Evolutionary conservation across 2,329 filamentous ascomycete species (phyloP).

Genomic region (Lasiodiplodia sp.): DNA sequence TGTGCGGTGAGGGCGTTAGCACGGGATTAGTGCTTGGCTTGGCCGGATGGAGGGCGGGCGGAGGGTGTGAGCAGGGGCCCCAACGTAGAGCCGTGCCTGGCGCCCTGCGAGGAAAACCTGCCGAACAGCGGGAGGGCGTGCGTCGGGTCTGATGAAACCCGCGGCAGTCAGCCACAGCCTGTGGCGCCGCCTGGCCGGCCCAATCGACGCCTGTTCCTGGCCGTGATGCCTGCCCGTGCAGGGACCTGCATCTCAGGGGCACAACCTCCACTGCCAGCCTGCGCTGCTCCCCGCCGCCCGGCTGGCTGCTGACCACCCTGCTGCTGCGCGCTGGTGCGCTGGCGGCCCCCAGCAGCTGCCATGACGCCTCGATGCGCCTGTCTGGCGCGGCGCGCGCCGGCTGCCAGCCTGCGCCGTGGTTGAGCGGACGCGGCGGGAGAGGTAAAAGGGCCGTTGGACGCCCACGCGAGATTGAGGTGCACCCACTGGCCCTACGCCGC

Average conservation of each 20-base stretch:
- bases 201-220: conserved; percentile 21
- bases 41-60: conserved; percentile 20
- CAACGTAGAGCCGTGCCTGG: background rate
- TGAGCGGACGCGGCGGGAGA: background rate
- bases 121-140: conserved; percentile 20
- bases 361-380: background rate
- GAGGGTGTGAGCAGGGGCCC: conserved; percentile 16
- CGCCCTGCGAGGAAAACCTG: conserved; percentile 12
- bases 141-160: conserved; percentile 10
- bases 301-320: conserved; percentile 9
- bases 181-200: conserved; percentile 6
- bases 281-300: background rate
- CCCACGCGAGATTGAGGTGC: conserved; percentile 18
- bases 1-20: conserved; percentile 26
- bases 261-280: background rate
- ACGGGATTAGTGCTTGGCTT: conserved; percentile 22
- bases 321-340: background rate
- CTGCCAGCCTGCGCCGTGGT: background rate
- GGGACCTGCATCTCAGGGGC: conserved; percentile 25
- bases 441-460: background rate
- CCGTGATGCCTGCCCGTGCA: conserved; percentile 10
- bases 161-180: conserved; percentile 14
- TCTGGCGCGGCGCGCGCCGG: background rate
- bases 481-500: conserved; percentile 4
- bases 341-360: background rate